Evolutionary conservation across 192 early-diverging fungal species (phyloP).

Genomic region (Coemansia erecta): DNA sequence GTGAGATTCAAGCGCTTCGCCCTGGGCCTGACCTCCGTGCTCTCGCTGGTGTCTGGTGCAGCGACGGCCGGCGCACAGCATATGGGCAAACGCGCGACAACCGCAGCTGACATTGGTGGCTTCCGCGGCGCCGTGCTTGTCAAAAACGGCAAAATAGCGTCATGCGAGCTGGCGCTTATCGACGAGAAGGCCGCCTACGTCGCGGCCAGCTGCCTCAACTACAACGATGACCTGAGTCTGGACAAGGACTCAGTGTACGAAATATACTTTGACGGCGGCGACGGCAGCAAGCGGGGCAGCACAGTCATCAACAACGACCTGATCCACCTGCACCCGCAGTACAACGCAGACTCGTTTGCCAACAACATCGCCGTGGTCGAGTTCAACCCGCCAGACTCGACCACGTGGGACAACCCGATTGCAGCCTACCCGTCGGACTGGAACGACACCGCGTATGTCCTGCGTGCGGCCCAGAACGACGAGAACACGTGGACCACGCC

Average conservation of each 20-base stretch:
- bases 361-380: slow-evolving; percentile 41
- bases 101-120: slow-evolving; percentile 6
- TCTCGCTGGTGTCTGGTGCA: background rate
- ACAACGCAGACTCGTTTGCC: slow-evolving; percentile 19
- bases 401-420: slow-evolving; percentile 18
- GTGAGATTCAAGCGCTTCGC: no score
- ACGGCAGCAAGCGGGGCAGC: background rate
- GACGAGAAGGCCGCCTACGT: slow-evolving; percentile 30
- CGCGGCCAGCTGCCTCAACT: slow-evolving; percentile 34
- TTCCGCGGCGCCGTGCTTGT: slow-evolving; percentile 35
- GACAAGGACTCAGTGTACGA: slow-evolving; percentile 13
- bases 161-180: slow-evolving; percentile 48
- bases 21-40: background rate
- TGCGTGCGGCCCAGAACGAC: slow-evolving; percentile 4
- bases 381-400: slow-evolving; percentile 5
- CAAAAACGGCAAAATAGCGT: slow-evolving; percentile 34
- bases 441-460: slow-evolving; percentile 12
- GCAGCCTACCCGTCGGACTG: slow-evolving; percentile 21
- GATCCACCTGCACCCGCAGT: slow-evolving; percentile 28
- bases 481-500: slow-evolving; percentile 9
- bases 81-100: slow-evolving; percentile 9
- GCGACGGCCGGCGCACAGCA: background rate
- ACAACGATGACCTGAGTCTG: slow-evolving; percentile 5
- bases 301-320: slow-evolving; percentile 1
- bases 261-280: slow-evolving; percentile 18